Evolutionary conservation across 83 land plant genomes (phyloP).

Genomic region (Picea abies): DNA sequence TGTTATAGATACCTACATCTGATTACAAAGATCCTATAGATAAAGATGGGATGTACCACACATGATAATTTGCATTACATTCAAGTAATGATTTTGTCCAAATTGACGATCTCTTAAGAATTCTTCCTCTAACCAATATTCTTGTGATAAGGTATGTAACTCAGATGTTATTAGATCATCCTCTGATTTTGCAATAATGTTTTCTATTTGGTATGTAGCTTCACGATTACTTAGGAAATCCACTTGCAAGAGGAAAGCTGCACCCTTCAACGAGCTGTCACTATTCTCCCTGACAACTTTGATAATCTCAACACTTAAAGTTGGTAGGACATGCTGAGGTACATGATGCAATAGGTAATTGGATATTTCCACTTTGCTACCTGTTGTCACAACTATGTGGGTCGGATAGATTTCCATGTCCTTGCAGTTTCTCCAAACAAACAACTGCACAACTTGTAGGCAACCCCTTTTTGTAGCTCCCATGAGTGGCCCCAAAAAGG

Average conservation of each 20-base stretch:
- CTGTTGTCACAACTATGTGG: constrained; percentile 81
- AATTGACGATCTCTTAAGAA: no score
- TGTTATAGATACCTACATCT: constrained; percentile 57
- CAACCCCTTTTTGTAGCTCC: no score
- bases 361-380: no score
- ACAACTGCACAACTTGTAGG: constrained; percentile 37
- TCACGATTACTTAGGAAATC: constrained; percentile 76
- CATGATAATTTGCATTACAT: constrained; percentile 44
- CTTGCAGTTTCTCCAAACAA: constrained; percentile 81
- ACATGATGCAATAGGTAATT: constrained; percentile 41
- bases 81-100: no score
- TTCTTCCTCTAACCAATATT: constrained; percentile 71
- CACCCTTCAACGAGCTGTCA: constrained; percentile 80
- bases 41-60: constrained; percentile 53
- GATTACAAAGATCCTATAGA: constrained; percentile 57
- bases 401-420: constrained; percentile 97
- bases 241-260: constrained; percentile 75
- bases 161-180: constrained; percentile 78
- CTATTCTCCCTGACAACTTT: constrained; percentile 94
- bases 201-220: constrained; percentile 80
- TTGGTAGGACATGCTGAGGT: constrained; percentile 75
- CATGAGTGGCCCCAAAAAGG: no score
- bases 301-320: constrained; percentile 83
- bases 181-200: constrained; percentile 75
- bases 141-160: constrained; percentile 57